phyloP scores from a whole-genome alignment of 805 yeast genomes.

The Wickerhamiella vanderwaltii region DNA sequence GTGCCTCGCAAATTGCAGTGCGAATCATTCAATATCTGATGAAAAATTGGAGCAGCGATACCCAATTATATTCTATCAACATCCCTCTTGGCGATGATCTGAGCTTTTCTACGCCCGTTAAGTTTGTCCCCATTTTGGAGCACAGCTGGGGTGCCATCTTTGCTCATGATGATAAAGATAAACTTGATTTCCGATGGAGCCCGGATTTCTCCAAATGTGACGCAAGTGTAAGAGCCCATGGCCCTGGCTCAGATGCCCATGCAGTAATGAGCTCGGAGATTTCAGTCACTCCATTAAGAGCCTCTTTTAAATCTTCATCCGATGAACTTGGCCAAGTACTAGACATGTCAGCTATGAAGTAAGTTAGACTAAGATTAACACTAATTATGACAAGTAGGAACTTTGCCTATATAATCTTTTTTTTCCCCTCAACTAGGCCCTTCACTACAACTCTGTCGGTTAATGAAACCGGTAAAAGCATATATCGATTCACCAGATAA shows the following conservation, averaged over 20 bases:
- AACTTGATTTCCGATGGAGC: constrained; percentile 52
- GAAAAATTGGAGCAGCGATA: constrained; percentile 42
- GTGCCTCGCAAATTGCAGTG: constrained; percentile 60
- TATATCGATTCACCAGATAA: constrained; percentile 15
- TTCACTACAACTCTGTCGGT: not conserved
- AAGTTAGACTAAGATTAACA: too few species aligned
- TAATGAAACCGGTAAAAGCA: not conserved
- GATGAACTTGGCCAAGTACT: constrained; percentile 3
- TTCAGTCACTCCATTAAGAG: constrained; percentile 24
- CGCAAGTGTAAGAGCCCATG: constrained; percentile 34
- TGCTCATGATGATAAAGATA: constrained; percentile 15
- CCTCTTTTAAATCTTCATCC: constrained; percentile 7
- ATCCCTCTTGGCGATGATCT: constrained; percentile 58
- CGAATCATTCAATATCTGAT: constrained; percentile 48
- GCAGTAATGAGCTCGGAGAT: constrained; percentile 52
- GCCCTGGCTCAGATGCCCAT: constrained; percentile 53
- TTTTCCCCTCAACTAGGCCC: not conserved
- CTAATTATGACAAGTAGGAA: too few species aligned
- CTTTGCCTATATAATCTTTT: not conserved
- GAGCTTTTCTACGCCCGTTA: constrained; percentile 46
- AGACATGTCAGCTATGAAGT: constrained; percentile 6
- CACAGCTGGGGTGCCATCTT: constrained; percentile 72
- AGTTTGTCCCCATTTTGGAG: constrained; percentile 66
- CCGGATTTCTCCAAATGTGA: constrained; percentile 70
- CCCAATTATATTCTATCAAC: constrained; percentile 72